Percentiles rank a stretch among this genome's conserved stretches.
These are phyloP conservation scores for Colletotrichum neosansevieriae DNA, from an alignment of 2,329 filamentous ascomycete genomes.

Conservation along the genomic window DNA sequence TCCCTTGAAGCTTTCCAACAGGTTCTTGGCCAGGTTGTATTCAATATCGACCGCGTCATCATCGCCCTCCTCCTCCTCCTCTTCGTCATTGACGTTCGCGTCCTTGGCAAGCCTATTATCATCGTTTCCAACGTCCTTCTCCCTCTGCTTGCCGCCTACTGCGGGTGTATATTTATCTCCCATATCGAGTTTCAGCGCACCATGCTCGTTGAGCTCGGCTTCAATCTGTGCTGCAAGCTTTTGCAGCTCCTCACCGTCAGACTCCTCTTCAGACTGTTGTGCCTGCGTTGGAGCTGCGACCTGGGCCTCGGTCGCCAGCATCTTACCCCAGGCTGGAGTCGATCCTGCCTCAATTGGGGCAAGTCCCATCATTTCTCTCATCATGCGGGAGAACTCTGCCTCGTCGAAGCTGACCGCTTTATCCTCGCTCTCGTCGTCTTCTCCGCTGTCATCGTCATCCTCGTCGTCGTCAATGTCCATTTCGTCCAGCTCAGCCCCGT, in stretches of 20 bases:
- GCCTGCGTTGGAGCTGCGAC: too few relatives aligned
- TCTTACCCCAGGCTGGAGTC: slow-evolving; percentile 16
- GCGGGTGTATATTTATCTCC: slow-evolving; percentile 46
- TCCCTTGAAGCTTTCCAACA: slow-evolving; percentile 92
- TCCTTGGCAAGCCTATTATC: slow-evolving; percentile 17
- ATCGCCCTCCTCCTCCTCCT: slow-evolving; percentile 66
- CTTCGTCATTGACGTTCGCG: slow-evolving; percentile 55
- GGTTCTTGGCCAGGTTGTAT: slow-evolving; percentile 88
- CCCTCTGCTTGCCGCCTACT: slow-evolving; percentile 42
- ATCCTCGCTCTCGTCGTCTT: slow-evolving; percentile 74
- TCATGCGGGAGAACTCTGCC: slow-evolving; percentile 85
- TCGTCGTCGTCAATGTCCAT: slow-evolving; percentile 72
- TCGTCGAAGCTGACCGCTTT: slow-evolving; percentile 86
- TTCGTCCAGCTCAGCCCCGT: slow-evolving; percentile 80
- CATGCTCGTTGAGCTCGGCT: slow-evolving; percentile 76
- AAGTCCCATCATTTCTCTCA: slow-evolving; percentile 91
- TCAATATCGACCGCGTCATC: slow-evolving; percentile 79
- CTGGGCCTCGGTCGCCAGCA: slow-evolving; percentile 29
- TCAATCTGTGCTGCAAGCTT: slow-evolving; percentile 78
- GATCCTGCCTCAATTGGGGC: slow-evolving; percentile 46
- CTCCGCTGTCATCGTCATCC: slow-evolving; percentile 65
- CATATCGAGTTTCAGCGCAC: slow-evolving; percentile 70
- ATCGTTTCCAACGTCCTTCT: slow-evolving; percentile 10
- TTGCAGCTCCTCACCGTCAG: slow-evolving; percentile 67
- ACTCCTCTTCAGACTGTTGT: slow-evolving; percentile 58